phyloP scores from a whole-genome alignment of 2,329 filamentous ascomycete species.

The Fusarium falciforme region DNA sequence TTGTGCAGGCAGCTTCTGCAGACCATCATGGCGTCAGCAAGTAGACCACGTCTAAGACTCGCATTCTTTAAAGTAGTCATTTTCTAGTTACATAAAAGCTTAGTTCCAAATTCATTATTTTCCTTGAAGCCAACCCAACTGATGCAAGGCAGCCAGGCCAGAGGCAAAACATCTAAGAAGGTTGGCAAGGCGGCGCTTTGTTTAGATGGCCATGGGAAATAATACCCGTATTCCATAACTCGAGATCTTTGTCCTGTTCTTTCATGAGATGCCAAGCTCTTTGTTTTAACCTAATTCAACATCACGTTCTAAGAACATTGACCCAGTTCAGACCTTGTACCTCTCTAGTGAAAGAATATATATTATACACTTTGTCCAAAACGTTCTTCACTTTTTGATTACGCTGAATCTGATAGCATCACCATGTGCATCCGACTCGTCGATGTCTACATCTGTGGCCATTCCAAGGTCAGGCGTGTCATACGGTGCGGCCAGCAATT shows the following conservation, averaged over 20 bases:
- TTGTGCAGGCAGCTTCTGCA: neutral
- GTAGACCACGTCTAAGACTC: neutral
- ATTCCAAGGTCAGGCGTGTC: neutral
- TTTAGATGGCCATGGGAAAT: neutral
- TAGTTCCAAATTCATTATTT: neutral
- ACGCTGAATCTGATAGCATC: neutral
- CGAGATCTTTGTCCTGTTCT: neutral
- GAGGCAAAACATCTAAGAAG: neutral
- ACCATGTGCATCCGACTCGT: neutral
- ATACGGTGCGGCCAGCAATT: neutral
- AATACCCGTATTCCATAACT: neutral
- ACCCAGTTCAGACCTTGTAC: neutral
- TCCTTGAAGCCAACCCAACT: neutral
- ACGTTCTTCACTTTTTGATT: too few relatives aligned
- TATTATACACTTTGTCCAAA: neutral
- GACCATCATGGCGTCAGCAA: neutral
- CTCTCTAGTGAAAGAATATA: neutral
- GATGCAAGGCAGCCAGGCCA: neutral
- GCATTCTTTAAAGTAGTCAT: neutral
- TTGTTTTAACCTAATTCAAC: neutral
- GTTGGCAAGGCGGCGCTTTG: neutral
- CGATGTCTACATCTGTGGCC: neutral
- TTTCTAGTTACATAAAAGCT: neutral
- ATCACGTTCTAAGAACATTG: neutral
- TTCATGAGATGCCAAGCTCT: neutral